Evolutionary conservation across 2,329 filamentous ascomycete species (phyloP).

Genomic region (Nemania sp.): DNA sequence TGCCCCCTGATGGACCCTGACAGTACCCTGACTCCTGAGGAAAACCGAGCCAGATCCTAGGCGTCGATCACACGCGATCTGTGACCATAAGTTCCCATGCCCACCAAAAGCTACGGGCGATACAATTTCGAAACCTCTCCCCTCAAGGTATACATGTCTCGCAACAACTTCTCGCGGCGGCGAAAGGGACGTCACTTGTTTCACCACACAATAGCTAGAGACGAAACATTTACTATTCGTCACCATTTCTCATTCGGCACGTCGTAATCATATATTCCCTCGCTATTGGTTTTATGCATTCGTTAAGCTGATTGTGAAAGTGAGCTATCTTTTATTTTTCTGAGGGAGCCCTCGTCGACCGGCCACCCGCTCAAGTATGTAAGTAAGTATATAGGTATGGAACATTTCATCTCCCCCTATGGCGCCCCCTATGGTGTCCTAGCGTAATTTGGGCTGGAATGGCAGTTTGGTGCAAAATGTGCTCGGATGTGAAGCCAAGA

Average conservation of each 20-base stretch:
- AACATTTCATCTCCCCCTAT: background rate
- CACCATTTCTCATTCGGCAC: conserved; percentile 17
- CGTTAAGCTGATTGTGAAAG: background rate
- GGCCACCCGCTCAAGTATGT: too few relatives aligned
- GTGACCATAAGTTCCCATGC: background rate
- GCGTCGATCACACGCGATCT: conserved; percentile 45
- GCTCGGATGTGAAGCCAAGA: conserved; percentile 26
- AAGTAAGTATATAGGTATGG: too few relatives aligned
- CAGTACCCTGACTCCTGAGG: conserved; percentile 35
- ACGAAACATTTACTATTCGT: conserved; percentile 23
- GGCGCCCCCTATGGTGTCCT: background rate
- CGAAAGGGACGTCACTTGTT: conserved; percentile 31
- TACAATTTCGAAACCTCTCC: background rate
- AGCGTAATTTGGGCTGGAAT: conserved; percentile 3
- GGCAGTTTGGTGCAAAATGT: conserved; percentile 2
- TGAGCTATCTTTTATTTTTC: too few relatives aligned
- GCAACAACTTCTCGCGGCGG: conserved; percentile 14
- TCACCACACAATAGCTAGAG: conserved; percentile 25
- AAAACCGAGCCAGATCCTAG: conserved; percentile 30
- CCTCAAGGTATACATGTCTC: conserved; percentile 20
- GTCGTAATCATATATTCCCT: background rate
- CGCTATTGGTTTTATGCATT: conserved; percentile 21
- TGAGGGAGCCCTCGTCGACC: too few relatives aligned
- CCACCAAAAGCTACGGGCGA: background rate
- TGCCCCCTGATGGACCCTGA: conserved; percentile 8